phyloP scores from a whole-genome alignment of 495 filamentous ascomycete species.

The Emericellopsis terricola region DNA sequence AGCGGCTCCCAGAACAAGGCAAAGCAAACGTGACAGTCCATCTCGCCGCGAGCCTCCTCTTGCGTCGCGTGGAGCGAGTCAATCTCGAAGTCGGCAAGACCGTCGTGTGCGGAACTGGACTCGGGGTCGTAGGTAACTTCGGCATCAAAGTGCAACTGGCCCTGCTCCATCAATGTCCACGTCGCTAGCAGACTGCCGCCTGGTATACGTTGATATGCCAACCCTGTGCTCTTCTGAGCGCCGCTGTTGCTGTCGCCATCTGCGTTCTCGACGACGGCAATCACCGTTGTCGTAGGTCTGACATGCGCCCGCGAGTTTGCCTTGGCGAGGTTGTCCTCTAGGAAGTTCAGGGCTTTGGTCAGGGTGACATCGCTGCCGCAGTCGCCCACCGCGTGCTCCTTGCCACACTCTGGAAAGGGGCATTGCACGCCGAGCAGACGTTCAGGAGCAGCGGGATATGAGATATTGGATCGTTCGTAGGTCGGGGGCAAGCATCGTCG shows the following conservation, averaged over 20 bases:
- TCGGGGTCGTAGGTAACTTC: background rate
- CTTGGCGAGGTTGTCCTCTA: constrained; percentile 27
- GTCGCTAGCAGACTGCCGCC: background rate
- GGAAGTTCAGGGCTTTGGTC: constrained; percentile 38
- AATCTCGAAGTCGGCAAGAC: background rate
- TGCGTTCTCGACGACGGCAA: constrained; percentile 2
- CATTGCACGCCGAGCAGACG: constrained; percentile 54
- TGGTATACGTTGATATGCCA: too few species aligned
- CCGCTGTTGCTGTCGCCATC: background rate
- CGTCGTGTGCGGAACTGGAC: too few species aligned
- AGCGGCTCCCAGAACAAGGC: constrained; percentile 58
- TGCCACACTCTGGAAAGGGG: constrained; percentile 44
- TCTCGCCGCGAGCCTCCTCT: constrained; percentile 31
- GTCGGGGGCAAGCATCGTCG: constrained; percentile 51
- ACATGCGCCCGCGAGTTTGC: too few species aligned
- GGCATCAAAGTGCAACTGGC: constrained; percentile 8
- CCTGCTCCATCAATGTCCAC: constrained; percentile 8
- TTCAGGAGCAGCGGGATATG: constrained; percentile 48
- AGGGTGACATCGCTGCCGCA: constrained; percentile 62
- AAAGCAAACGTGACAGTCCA: constrained; percentile 85
- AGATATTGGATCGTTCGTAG: constrained; percentile 43
- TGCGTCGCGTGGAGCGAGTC: background rate
- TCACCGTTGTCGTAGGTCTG: background rate
- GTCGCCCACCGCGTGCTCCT: constrained; percentile 59
- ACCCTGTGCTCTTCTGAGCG: too few species aligned